Evolutionary conservation across 2,329 filamentous ascomycete species (phyloP).

Genomic region (Penicillium sp.): DNA sequence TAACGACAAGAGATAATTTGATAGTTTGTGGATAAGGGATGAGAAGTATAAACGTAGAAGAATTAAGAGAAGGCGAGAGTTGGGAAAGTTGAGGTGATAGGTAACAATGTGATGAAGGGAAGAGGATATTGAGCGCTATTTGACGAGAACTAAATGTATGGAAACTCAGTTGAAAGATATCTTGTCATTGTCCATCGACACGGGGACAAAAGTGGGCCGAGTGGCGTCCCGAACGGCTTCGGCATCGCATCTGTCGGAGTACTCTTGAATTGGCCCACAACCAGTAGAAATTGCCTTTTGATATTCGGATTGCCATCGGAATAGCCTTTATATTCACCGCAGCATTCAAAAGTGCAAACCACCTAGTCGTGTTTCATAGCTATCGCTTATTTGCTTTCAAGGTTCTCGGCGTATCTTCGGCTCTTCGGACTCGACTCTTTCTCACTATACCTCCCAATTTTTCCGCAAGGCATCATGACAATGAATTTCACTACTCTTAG

Average conservation of each 20-base stretch:
- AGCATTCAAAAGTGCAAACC: not conserved
- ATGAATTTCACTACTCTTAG: not conserved
- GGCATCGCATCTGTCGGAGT: not conserved
- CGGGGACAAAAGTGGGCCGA: not conserved
- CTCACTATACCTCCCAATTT: not conserved
- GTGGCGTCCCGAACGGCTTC: not conserved
- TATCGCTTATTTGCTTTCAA: not conserved
- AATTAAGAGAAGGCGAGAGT: too few relatives aligned
- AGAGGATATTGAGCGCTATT: not conserved
- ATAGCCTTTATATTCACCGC: not conserved
- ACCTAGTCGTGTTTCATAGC: not conserved
- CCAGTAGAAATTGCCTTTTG: not conserved
- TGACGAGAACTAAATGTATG: not conserved
- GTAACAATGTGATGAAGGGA: too few relatives aligned
- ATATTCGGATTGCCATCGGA: not conserved
- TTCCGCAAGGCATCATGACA: not conserved
- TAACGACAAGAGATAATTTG: too few relatives aligned
- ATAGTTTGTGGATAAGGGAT: too few relatives aligned
- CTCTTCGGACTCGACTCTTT: not conserved
- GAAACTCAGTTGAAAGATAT: not conserved
- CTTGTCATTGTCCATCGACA: not conserved
- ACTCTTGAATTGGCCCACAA: not conserved
- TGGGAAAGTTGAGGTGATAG: too few relatives aligned
- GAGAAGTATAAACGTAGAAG: too few relatives aligned
- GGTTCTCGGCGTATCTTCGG: not conserved